Base-by-base conservation (phyloP, 768 basidiomycete species). In the Clathrus columnatus region DNA sequence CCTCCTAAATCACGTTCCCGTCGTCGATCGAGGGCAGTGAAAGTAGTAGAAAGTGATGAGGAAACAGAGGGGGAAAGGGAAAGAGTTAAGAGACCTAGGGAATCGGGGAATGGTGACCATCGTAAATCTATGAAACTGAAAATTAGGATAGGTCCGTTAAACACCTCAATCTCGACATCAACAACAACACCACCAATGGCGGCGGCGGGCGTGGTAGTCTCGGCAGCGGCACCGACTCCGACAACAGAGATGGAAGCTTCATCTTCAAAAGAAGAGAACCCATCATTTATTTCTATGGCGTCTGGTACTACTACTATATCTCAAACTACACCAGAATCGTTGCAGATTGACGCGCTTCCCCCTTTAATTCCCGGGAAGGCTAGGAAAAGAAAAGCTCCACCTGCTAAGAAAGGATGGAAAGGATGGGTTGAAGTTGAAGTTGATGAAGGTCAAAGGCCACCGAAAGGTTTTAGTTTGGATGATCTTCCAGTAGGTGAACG, bases 391-490 rank as follows among this genome's bases (percentile, higher is more conserved):
- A 83, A 84, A 61, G 72, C 76, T 44, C 75, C 83, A 20, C 72
- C 78, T 0, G 83, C 78, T 30, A 83, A 77, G 70, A 91, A 91
- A 68, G 88, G 88, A 17, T 91, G 88, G 88, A 91, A 91, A 73
- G 88, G 88, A 36, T 91, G 88, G 88, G 85, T 91, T 20, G 88
- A 89, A 72, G 87, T 87, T 61, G 88, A 87, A 20, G 85, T 85
- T 23, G 60, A 60, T 45, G 59, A 56, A 41, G 3, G 20, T 87
- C 85, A 16, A 78, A 36, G 36, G 36, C 51, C 57, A 18, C 41
- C 82, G 62, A 89, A 88, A 67, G 72, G 89, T 50, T 90, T 90
- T 69, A 89, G 89, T 63, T 75, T 90, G 58, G 88, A 91, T 66
- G 75, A 76, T 29, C 84, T 83, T 1, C 79, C 82, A 24, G 70